Percentiles rank a stretch among this genome's conserved stretches.
These are phyloP conservation scores for Mortierella hygrophila DNA, from an alignment of 192 early-diverging fungal species.

Conservation along the genomic window DNA sequence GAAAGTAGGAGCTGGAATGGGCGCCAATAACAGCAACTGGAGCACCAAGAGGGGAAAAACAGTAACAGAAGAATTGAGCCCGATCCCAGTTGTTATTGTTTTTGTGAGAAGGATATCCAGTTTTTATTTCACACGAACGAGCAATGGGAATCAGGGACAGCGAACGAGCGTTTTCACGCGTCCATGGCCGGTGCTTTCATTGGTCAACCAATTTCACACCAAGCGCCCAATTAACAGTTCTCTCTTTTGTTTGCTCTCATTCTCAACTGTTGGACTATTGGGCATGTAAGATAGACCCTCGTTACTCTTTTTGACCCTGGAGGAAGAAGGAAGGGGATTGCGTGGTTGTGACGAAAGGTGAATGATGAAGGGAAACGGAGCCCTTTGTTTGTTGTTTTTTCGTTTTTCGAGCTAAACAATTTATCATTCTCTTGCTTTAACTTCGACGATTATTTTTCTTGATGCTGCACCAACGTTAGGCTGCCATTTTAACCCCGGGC, in stretches of 20 bases:
- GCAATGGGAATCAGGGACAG: not conserved
- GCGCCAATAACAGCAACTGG: not conserved
- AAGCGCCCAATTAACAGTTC: not conserved
- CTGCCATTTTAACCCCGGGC: not conserved
- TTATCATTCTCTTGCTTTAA: not conserved
- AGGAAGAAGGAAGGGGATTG: not conserved
- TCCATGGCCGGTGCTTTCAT: not conserved
- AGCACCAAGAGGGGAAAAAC: not conserved
- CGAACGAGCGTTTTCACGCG: slow-evolving; percentile 5
- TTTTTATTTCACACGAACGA: not conserved
- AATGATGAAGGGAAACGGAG: not conserved
- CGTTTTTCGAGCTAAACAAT: not conserved
- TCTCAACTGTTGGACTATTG: not conserved
- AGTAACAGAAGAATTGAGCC: not conserved
- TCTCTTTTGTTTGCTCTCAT: not conserved
- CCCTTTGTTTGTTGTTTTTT: not conserved
- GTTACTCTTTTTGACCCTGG: not conserved
- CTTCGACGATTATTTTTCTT: not conserved
- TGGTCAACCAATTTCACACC: not conserved
- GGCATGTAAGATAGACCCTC: not conserved
- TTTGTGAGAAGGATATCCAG: not conserved
- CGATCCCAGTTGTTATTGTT: not conserved
- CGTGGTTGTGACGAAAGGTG: not conserved
- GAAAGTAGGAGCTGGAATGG: not conserved
- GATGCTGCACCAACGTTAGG: no score